Evolutionary conservation across 805 yeast genomes (phyloP).

Genomic region (Myxozyma melibiosi): DNA sequence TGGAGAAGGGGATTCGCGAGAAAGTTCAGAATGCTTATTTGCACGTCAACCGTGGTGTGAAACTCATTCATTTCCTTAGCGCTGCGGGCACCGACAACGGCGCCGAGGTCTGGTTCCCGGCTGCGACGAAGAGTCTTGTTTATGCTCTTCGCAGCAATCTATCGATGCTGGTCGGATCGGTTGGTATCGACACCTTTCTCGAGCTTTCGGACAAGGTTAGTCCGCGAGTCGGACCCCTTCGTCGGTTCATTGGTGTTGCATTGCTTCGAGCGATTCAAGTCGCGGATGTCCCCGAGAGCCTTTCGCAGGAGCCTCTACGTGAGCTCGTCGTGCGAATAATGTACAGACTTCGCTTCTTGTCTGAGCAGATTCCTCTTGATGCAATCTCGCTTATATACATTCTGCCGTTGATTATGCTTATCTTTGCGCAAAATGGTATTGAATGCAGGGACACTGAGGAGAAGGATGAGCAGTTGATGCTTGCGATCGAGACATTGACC

Average conservation of each 20-base stretch:
- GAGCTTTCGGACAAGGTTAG: conserved; percentile 56
- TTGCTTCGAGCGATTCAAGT: conserved; percentile 58
- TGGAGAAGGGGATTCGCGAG: conserved; percentile 61
- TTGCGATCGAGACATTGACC: conserved; percentile 44
- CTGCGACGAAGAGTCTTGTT: conserved; percentile 57
- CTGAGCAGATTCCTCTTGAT: conserved; percentile 74
- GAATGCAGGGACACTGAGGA: conserved; percentile 60
- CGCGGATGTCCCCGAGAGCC: conserved; percentile 47
- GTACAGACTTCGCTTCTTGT: conserved; percentile 71
- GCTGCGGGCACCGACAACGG: conserved; percentile 66
- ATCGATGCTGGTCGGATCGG: conserved; percentile 47
- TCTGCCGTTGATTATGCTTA: conserved; percentile 71
- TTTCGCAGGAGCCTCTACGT: conserved; percentile 54
- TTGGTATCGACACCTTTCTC: conserved; percentile 56
- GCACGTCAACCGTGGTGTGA: conserved; percentile 53
- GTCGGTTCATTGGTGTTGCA: conserved; percentile 66
- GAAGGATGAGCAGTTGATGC: conserved; percentile 82
- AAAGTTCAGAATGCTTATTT: conserved; percentile 47
- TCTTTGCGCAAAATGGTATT: conserved; percentile 65
- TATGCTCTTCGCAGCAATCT: conserved; percentile 47
- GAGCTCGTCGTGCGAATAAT: conserved; percentile 65
- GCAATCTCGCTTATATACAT: conserved; percentile 68
- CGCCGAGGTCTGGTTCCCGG: conserved; percentile 67
- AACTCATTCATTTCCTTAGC: conserved; percentile 55
- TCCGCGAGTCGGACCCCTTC: conserved; percentile 53